phyloP scores from a whole-genome alignment of 352 stramenopile species.

The Pythium utonaiense region DNA sequence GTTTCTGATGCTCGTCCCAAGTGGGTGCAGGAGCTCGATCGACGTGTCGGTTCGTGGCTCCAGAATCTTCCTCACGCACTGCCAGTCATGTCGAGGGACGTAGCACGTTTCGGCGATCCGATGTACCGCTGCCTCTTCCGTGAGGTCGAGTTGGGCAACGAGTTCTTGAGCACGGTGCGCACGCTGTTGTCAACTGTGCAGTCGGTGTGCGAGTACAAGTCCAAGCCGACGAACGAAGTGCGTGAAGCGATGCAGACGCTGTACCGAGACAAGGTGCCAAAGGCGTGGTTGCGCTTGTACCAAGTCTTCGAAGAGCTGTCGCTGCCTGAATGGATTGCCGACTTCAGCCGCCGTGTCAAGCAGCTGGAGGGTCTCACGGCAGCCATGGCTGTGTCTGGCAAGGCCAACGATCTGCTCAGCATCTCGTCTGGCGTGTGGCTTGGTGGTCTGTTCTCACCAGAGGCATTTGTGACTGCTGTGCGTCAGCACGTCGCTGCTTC shows the following conservation, averaged over 20 bases:
- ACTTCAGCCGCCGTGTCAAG: slow-evolving; percentile 76
- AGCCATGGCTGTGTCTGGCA: slow-evolving; percentile 27
- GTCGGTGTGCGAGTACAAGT: slow-evolving; percentile 75
- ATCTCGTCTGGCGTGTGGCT: slow-evolving; percentile 73
- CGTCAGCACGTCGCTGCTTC: slow-evolving; percentile 85
- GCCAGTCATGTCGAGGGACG: slow-evolving; percentile 43
- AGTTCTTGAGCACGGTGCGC: slow-evolving; percentile 63
- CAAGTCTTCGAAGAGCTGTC: slow-evolving; percentile 48
- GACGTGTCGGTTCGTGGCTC: slow-evolving; percentile 61
- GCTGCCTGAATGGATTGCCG: slow-evolving; percentile 78
- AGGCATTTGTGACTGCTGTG: slow-evolving; percentile 91
- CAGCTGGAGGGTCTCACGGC: slow-evolving; percentile 46
- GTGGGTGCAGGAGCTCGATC: slow-evolving; percentile 82
- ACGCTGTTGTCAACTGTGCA: slow-evolving; percentile 67
- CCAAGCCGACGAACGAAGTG: slow-evolving; percentile 87
- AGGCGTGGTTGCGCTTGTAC: slow-evolving; percentile 60
- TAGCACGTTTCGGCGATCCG: slow-evolving; percentile 73
- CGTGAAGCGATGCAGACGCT: slow-evolving; percentile 78
- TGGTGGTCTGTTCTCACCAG: slow-evolving; percentile 90
- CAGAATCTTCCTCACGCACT: slow-evolving; percentile 49
- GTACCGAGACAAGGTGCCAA: slow-evolving; percentile 63
- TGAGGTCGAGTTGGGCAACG: slow-evolving; percentile 74
- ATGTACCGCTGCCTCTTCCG: slow-evolving; percentile 91
- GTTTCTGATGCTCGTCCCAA: slow-evolving; percentile 51
- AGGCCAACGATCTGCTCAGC: slow-evolving; percentile 37